Evolutionary conservation across 352 stramenopile species (phyloP), one percentile per base, ranked within the genome.

Genomic region (Phytophthora rubi): DNA sequence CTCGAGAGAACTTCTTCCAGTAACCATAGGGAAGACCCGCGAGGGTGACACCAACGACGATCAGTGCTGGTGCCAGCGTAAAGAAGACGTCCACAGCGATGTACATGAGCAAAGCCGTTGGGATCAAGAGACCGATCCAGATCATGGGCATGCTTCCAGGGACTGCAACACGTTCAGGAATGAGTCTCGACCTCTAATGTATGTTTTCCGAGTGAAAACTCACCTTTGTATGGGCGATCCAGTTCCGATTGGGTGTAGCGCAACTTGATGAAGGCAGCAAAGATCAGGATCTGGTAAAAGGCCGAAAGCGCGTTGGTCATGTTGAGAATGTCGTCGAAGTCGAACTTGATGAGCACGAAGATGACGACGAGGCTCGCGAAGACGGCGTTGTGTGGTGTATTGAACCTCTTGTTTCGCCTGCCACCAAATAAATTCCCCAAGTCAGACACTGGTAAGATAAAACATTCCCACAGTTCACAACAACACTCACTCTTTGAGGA

Each of bases 281-380:
- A 92, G 35, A 98, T 92, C 35, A 98, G 76, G 26, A 98, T 55
- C 61, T 97, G 79, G 26, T 88, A 81, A 57, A 96, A 77, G 21
- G 90, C 81, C 70, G 96, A 98, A 26, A 97, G 84, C 28, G 95
- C 88, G 76, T 98, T 98, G 32, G 96, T 83, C 78, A 98, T 86
- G 56, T 88, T 83, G 4, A 97, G 59, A 30, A 94, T 91, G 30
- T 83, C 81, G 35, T 96, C 77, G 64, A 97, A 93, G 54, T 86
- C 74, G 47, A 85, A 83, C 45, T 78, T 75, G 60, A 83, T 81
- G 28, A 89, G 68, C 23, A 89, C 67, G 6, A 89, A 59, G 33
- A 89, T 85, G 56, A 89, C 71, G n/a, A 81, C 26, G 23, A 86
- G 60, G 37, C 77, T 86, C 18, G 70, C 62, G 12, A 79, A 65